Percentiles rank a stretch among this genome's conserved stretches.
Evolutionary conservation across 768 basidiomycete species (phyloP).

Genomic region (Pleurotus pulmonarius): DNA sequence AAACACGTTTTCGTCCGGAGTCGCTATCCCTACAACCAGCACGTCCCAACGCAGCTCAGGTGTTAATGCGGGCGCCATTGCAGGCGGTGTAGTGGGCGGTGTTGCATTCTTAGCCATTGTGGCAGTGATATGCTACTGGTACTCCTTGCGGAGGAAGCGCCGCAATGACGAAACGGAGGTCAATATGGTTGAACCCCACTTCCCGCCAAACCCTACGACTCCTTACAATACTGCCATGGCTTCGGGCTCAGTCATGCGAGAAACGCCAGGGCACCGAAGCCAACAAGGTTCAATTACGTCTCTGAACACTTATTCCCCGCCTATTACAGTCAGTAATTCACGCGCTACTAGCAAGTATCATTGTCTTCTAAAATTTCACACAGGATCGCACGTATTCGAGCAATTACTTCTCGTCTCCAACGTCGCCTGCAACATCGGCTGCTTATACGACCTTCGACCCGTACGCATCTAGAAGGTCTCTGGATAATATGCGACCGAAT

Average conservation of each 20-base stretch:
- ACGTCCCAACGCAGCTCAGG: constrained; percentile 10
- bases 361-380: not conserved
- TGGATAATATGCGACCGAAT: not conserved
- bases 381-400: not conserved
- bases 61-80: constrained; percentile 51
- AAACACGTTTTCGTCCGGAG: constrained; percentile 11
- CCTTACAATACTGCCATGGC: not conserved
- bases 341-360: not conserved
- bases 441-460: constrained; percentile 16
- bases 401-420: constrained; percentile 9
- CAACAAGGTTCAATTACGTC: constrained; percentile 6
- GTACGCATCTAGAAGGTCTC: not conserved
- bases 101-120: constrained; percentile 39
- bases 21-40: constrained; percentile 6
- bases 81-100: constrained; percentile 57
- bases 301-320: constrained; percentile 11
- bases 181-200: not conserved
- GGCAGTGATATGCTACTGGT: constrained; percentile 34
- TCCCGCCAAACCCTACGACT: not conserved
- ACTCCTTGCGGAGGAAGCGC: constrained; percentile 15
- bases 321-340: not conserved
- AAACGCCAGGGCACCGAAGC: constrained; percentile 17
- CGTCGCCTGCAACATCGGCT: constrained; percentile 14
- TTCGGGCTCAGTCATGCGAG: not conserved
- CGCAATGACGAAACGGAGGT: not conserved